phyloP scores from a whole-genome alignment of 257 asterid species.

The Craterostigma plantagineum region DNA sequence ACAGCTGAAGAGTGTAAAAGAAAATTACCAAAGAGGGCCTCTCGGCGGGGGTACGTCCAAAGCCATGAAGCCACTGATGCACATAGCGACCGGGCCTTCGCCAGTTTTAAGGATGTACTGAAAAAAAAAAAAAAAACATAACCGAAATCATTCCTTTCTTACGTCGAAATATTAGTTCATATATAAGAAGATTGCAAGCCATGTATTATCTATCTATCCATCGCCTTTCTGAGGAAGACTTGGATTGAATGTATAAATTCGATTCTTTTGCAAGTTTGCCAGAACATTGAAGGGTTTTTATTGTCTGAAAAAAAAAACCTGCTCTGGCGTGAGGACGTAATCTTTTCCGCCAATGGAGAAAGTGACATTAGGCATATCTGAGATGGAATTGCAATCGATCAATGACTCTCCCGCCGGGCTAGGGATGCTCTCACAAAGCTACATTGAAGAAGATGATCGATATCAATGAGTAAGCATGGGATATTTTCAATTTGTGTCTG shows the following conservation, averaged over 20 bases:
- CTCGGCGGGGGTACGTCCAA: conserved; percentile 71
- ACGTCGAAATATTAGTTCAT: too few relatives aligned
- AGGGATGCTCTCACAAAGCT: conserved; percentile 84
- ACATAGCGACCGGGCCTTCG: conserved; percentile 34
- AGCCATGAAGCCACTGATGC: conserved; percentile 90
- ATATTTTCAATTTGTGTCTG: too few relatives aligned
- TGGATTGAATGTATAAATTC: too few relatives aligned
- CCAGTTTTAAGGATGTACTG: conserved; percentile 79
- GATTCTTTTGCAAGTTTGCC: too few relatives aligned
- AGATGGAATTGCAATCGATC: conserved; percentile 43
- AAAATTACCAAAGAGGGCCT: conserved; percentile 74
- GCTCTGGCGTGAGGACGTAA: conserved; percentile 60
- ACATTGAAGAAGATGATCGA: conserved; percentile 5
- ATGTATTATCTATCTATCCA: too few relatives aligned
- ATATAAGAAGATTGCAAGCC: too few relatives aligned
- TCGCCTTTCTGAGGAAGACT: too few relatives aligned
- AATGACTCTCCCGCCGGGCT: conserved; percentile 74
- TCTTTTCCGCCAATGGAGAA: conserved; percentile 46
- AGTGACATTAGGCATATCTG: conserved; percentile 48
- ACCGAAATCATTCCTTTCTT: background rate
- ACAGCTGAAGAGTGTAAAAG: too few relatives aligned
- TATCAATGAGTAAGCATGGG: too few relatives aligned
- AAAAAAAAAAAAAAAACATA: conserved; percentile 9
- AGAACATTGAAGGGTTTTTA: background rate
- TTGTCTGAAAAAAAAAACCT: conserved; percentile 21